Base-by-base conservation (phyloP, 805 yeast species). In the Candida gorgasii region DNA sequence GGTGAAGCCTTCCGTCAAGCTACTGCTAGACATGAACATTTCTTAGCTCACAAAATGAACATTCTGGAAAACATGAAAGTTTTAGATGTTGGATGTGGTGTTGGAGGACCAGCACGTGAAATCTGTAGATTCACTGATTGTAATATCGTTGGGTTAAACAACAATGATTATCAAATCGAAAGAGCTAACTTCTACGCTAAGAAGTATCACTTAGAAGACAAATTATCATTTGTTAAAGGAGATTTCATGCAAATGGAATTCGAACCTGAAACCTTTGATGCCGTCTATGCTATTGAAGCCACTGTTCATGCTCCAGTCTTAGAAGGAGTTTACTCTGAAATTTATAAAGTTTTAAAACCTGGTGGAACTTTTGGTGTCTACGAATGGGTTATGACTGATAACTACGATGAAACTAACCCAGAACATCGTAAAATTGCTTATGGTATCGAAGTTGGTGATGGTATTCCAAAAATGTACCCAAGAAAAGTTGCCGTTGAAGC, bases 211-310 rank as follows among this genome's bases (percentile, higher is more conserved):
- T 70, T 93, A 60, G 81, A 76, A 51, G 76, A 86, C 62, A 83
- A 89, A 72, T 75, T 92, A 61, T 74, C 81, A 19, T 86, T 86
- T 58, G 96, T 89, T 54, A 92, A 92, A 73, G 99, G 99, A 58
- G 99, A 92, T 69, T 92, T 92, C 76, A 93, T 92, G 99, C 93
- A 92, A 67, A 88, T 92, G 97, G 97, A 92, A 57, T 93, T 93
- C 57, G 88, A 84, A 67, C 85, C 85, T 51, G 84, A 84, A 59
- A 65, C 93, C 22, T 92, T 93, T 59, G 99, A 92, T 66, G 96
- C 96, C 34, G 98, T 93, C 35, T 92, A 92, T 60, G 97, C 99
- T 50, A 92, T 92, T 60, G 99, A 92, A 75, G 99, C 99, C 46
- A 92, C 99, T 24, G 96, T 89, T 44, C 99, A 92, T 63, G 98